These are phyloP conservation scores for Ceratocystis papillata DNA, from an alignment of 2,329 filamentous ascomycete genomes.

Conservation along the genomic window DNA sequence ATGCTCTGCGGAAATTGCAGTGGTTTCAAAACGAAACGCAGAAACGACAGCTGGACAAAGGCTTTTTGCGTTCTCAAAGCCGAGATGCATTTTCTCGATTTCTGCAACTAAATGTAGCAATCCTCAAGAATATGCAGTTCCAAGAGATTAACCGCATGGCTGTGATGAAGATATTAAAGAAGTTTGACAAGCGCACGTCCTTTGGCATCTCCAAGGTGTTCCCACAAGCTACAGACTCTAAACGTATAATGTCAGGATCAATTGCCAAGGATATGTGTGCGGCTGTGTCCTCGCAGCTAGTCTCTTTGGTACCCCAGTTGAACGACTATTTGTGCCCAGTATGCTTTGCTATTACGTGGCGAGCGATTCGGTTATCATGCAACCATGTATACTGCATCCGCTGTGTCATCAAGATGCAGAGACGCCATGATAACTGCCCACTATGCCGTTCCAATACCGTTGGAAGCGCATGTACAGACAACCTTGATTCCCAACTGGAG, in stretches of 20 bases:
- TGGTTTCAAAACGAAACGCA: slow-evolving; percentile 62
- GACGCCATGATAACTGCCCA: slow-evolving; percentile 59
- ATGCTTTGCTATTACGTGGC: slow-evolving; percentile 68
- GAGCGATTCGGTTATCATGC: slow-evolving; percentile 67
- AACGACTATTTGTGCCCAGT: slow-evolving; percentile 76
- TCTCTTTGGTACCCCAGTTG: slow-evolving; percentile 66
- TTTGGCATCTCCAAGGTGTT: slow-evolving; percentile 57
- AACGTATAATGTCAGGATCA: slow-evolving; percentile 51
- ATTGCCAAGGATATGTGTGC: slow-evolving; percentile 68
- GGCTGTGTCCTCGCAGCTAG: slow-evolving; percentile 59
- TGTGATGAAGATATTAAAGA: slow-evolving; percentile 76
- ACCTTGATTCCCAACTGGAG: slow-evolving; percentile 57
- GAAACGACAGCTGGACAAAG: slow-evolving; percentile 45
- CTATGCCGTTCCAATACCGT: slow-evolving; percentile 64
- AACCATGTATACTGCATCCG: slow-evolving; percentile 72
- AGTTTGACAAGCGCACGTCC: slow-evolving; percentile 78
- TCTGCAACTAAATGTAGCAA: slow-evolving; percentile 57
- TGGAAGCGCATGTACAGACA: slow-evolving; percentile 49
- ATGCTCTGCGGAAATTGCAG: slow-evolving; percentile 56
- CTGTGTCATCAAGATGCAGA: slow-evolving; percentile 71
- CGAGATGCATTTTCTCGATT: slow-evolving; percentile 56
- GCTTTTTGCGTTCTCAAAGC: slow-evolving; percentile 58
- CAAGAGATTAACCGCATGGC: slow-evolving; percentile 74
- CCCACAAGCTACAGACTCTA: slow-evolving; percentile 46
- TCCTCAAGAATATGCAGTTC: slow-evolving; percentile 73